phyloP scores from a whole-genome alignment of 495 filamentous ascomycete genomes.

The Penicillium argentinense region DNA sequence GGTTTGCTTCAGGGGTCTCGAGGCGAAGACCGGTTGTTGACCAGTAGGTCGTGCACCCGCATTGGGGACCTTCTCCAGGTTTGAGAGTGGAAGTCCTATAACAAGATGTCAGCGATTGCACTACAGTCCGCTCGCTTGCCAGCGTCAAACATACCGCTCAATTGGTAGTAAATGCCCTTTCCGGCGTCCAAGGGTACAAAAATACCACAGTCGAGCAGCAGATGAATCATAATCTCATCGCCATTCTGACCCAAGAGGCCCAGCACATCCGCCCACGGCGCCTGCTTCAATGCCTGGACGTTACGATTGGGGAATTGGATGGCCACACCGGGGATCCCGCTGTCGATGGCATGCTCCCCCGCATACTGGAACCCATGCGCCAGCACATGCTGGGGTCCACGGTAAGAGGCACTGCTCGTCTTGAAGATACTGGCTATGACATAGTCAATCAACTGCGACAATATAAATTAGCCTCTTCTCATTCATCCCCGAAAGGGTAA shows the following conservation, averaged over 20 bases:
- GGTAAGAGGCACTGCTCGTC: constrained; percentile 41
- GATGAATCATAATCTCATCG: constrained; percentile 76
- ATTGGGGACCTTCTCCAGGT: constrained; percentile 32
- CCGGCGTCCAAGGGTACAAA: constrained; percentile 64
- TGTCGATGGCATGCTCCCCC: constrained; percentile 31
- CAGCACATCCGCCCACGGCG: constrained; percentile 72
- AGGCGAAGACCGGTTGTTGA: not conserved
- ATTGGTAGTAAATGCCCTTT: constrained; percentile 67
- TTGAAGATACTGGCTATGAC: constrained; percentile 75
- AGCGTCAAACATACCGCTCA: constrained; percentile 61
- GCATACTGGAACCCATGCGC: constrained; percentile 70
- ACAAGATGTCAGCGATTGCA: not conserved
- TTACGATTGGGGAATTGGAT: constrained; percentile 64
- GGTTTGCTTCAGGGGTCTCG: not conserved
- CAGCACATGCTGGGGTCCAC: constrained; percentile 69
- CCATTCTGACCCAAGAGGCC: constrained; percentile 71
- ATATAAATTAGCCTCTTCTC: constrained; percentile 21
- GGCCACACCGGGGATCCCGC: constrained; percentile 54
- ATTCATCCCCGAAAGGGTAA: no score
- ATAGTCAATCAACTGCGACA: constrained; percentile 76
- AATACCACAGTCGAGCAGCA: constrained; percentile 76
- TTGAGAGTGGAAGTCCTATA: constrained; percentile 49
- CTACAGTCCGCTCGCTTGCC: not conserved
- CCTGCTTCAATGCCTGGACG: constrained; percentile 64
- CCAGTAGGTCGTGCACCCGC: not conserved